These are phyloP conservation scores for Plantago ovata DNA, from an alignment of 257 asterid genomes.

Conservation along the genomic window DNA sequence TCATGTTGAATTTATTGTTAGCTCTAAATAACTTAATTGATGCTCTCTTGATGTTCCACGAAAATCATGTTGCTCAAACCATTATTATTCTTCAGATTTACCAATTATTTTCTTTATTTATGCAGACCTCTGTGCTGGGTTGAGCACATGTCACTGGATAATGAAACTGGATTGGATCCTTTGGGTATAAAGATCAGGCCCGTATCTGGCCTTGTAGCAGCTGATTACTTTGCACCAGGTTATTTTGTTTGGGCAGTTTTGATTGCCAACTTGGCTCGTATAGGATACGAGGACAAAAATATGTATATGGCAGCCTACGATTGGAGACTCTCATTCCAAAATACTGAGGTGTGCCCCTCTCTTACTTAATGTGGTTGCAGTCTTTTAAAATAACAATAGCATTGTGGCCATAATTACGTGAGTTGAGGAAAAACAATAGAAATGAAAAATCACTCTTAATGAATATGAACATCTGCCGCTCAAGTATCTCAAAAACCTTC, in stretches of 20 bases:
- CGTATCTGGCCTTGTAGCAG: conserved; percentile 84
- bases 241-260: conserved; percentile 88
- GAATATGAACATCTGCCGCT: too few species aligned
- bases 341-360: conserved; percentile 63
- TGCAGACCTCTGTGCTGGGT: conserved; percentile 83
- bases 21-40: conserved; percentile 6
- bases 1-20: neutral
- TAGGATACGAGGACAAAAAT: conserved; percentile 84
- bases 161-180: conserved; percentile 81
- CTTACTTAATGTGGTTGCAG: conserved; percentile 14
- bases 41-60: conserved; percentile 11
- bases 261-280: conserved; percentile 77
- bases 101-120: conserved; percentile 12
- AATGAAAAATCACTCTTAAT: neutral
- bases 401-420: conserved; percentile 3
- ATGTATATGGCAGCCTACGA: conserved; percentile 90
- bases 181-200: conserved; percentile 73
- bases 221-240: conserved; percentile 85
- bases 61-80: conserved; percentile 5
- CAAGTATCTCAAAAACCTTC: conserved; percentile 4
- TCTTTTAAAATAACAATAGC: conserved; percentile 11
- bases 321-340: conserved; percentile 84
- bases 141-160: conserved; percentile 81
- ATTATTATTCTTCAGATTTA: neutral
- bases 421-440: neutral